A percentile compares a stretch with the other conserved stretches of the same genome.
phyloP scores from a whole-genome alignment of 1,139 yeast species.

The Blastobotrys serpentis region DNA sequence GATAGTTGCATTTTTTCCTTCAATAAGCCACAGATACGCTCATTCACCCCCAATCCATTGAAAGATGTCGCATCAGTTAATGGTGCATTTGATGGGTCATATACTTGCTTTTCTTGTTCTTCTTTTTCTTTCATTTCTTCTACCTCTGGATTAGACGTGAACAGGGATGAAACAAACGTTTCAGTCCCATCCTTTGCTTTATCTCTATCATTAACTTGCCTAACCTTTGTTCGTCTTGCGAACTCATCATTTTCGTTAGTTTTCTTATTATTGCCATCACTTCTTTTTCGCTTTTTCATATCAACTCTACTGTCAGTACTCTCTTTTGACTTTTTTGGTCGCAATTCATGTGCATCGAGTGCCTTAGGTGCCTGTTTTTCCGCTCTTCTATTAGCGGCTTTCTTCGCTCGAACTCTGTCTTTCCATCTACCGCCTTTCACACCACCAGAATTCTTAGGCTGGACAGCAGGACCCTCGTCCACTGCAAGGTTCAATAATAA shows the following conservation, averaged over 20 bases:
- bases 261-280: not conserved
- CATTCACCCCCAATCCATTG: constrained; percentile 66
- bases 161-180: constrained; percentile 78
- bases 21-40: constrained; percentile 54
- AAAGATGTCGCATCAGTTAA: constrained; percentile 66
- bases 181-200: constrained; percentile 34
- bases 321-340: not conserved
- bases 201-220: constrained; percentile 11
- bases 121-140: constrained; percentile 13
- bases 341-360: not conserved
- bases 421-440: constrained; percentile 76
- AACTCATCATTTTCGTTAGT: constrained; percentile 8
- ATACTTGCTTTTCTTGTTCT: constrained; percentile 35
- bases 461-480: constrained; percentile 35
- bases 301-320: not conserved
- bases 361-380: constrained; percentile 19
- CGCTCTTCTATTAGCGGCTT: constrained; percentile 33
- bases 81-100: constrained; percentile 83
- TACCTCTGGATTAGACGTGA: constrained; percentile 60
- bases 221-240: constrained; percentile 7
- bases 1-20: constrained; percentile 56
- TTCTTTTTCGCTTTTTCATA: constrained; percentile 1
- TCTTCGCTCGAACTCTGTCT: constrained; percentile 58
- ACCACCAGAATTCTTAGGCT: constrained; percentile 21
- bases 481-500: constrained; percentile 61